A percentile compares a stretch with the other conserved stretches of the same genome.
phyloP scores from a whole-genome alignment of 2,329 filamentous ascomycete genomes.

The Huntiella savannae region DNA sequence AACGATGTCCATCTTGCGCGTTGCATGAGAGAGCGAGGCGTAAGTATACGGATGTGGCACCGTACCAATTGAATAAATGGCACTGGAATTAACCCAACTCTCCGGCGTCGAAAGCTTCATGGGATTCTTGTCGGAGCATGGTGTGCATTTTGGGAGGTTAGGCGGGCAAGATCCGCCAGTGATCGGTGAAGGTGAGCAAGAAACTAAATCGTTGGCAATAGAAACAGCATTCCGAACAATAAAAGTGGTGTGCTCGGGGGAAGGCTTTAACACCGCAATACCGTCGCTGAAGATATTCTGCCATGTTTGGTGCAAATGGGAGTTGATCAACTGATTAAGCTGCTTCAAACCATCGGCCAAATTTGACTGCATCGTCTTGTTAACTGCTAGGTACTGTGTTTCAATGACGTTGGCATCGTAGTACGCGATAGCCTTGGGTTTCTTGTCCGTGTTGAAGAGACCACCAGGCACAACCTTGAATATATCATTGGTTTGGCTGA shows the following conservation, averaged over 20 bases:
- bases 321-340: conserved; percentile 59
- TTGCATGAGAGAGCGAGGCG: conserved; percentile 44
- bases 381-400: conserved; percentile 47
- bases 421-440: conserved; percentile 52
- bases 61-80: conserved; percentile 62
- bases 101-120: conserved; percentile 48
- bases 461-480: conserved; percentile 39
- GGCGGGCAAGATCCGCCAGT: conserved; percentile 60
- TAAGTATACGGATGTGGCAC: conserved; percentile 86
- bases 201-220: conserved; percentile 55
- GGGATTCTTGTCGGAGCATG: conserved; percentile 46
- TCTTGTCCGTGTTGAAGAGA: conserved; percentile 44
- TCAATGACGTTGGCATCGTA: conserved; percentile 49
- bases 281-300: conserved; percentile 60
- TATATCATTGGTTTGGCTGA: conserved; percentile 42
- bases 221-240: conserved; percentile 51
- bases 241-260: conserved; percentile 53
- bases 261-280: conserved; percentile 64
- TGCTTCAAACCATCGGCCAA: conserved; percentile 41
- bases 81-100: conserved; percentile 51
- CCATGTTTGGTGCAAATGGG: conserved; percentile 72
- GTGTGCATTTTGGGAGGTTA: conserved; percentile 53
- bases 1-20: conserved; percentile 38
- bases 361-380: conserved; percentile 37
- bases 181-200: conserved; percentile 56